Evolutionary conservation across 192 early-diverging fungal genomes (phyloP).

Genomic region (Entomortierella parvispora): DNA sequence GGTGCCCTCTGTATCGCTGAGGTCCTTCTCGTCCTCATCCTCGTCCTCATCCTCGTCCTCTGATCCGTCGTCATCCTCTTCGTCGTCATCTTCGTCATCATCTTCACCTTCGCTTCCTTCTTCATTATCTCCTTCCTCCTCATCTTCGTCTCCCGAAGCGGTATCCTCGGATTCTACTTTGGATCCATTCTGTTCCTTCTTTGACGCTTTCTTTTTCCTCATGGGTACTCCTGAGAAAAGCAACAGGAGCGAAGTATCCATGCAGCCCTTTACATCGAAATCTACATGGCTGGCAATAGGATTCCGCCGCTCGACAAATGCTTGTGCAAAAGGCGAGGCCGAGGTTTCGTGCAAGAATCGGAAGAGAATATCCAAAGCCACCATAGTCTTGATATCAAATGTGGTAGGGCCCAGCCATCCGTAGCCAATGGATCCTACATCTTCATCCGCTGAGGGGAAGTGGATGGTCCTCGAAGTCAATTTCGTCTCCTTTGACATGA

Average conservation of each 20-base stretch:
- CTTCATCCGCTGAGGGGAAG: slow-evolving; percentile 73
- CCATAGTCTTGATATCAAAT: slow-evolving; percentile 65
- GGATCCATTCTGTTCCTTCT: slow-evolving; percentile 28
- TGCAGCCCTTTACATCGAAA: slow-evolving; percentile 62
- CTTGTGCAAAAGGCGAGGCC: slow-evolving; percentile 77
- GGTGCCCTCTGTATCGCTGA: background rate
- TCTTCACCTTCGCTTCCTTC: slow-evolving; percentile 25
- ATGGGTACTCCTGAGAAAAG: slow-evolving; percentile 61
- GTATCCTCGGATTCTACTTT: no score
- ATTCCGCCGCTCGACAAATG: slow-evolving; percentile 76
- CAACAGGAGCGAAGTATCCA: slow-evolving; percentile 68
- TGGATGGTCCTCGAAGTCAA: slow-evolving; percentile 59
- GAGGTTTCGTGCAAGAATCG: slow-evolving; percentile 76
- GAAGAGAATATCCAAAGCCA: slow-evolving; percentile 77
- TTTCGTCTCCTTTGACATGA: slow-evolving; percentile 51
- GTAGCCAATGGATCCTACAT: slow-evolving; percentile 69
- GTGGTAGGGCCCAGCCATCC: slow-evolving; percentile 81
- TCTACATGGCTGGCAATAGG: slow-evolving; percentile 73
- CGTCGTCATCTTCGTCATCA: slow-evolving; percentile 23
- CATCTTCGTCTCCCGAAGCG: slow-evolving; percentile 28
- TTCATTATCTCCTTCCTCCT: slow-evolving; percentile 29
- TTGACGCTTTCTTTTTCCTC: slow-evolving; percentile 62
- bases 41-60: slow-evolving; percentile 13
- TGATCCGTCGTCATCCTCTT: slow-evolving; percentile 50
- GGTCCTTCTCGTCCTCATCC: slow-evolving; percentile 16